A percentile compares a stretch with the other conserved stretches of the same genome.
These are phyloP conservation scores for Lyophyllum shimeji DNA, from an alignment of 768 basidiomycete species.

Conservation along the genomic window DNA sequence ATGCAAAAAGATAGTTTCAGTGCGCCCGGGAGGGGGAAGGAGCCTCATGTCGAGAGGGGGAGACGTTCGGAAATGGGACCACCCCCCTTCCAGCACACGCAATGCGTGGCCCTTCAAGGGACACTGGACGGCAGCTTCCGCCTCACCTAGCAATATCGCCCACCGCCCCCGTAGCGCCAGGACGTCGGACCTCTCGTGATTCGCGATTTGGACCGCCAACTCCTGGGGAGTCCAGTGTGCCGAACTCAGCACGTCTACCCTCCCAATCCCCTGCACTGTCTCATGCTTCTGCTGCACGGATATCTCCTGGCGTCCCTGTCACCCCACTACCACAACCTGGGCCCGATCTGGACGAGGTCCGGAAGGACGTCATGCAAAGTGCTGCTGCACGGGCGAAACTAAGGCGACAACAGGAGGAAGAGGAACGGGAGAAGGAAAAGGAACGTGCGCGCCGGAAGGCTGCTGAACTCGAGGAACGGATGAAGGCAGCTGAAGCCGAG, in stretches of 20 bases:
- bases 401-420: slow-evolving; percentile 80
- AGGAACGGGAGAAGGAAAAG: slow-evolving; percentile 74
- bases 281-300: slow-evolving; percentile 34
- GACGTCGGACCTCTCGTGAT: slow-evolving; percentile 45
- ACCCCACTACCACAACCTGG: slow-evolving; percentile 33
- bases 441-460: slow-evolving; percentile 84
- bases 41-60: slow-evolving; percentile 31
- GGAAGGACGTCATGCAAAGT: slow-evolving; percentile 77
- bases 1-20: slow-evolving; percentile 28
- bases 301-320: slow-evolving; percentile 34
- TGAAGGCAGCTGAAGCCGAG: slow-evolving; percentile 45
- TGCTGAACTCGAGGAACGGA: slow-evolving; percentile 67
- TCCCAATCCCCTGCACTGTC: slow-evolving; percentile 47
- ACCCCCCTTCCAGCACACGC: slow-evolving; percentile 45
- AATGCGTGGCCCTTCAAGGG: slow-evolving; percentile 32
- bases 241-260: slow-evolving; percentile 27
- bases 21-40: slow-evolving; percentile 27
- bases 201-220: slow-evolving; percentile 36
- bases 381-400: slow-evolving; percentile 84
- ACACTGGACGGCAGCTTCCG: slow-evolving; percentile 51
- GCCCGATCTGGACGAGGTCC: slow-evolving; percentile 60
- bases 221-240: slow-evolving; percentile 20
- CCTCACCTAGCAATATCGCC: slow-evolving; percentile 49
- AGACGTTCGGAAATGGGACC: slow-evolving; percentile 53
- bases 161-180: slow-evolving; percentile 22